Evolutionary conservation across 1,139 yeast genomes (phyloP), one percentile per base, ranked within the genome.

Genomic region (Yamadazyma kanchanaburiensis): DNA sequence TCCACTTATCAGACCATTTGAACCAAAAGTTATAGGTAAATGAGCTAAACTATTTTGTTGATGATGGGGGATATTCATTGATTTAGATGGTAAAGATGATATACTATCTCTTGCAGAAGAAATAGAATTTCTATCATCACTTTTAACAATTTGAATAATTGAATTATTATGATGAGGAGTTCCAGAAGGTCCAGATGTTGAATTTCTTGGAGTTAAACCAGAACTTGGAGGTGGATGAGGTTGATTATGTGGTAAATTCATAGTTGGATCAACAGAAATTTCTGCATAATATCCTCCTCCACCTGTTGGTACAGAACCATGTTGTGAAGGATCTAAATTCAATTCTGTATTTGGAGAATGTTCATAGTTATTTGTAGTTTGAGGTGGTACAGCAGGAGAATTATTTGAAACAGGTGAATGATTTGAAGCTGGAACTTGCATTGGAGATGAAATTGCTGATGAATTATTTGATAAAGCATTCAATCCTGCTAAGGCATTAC

Each of bases 241-340:
- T 44, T 57, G 64, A 43, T 65, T 60, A 38, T 67, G 74, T 4
- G 74, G 74, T 31, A 67, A 48, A 42, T 67, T 67, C 71, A 66
- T 65, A 18, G 73, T 66, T 3, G 74, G 73, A 42, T 68, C 74
- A 12, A 66, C 64, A 24, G 64, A 55, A 15, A 66, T 62, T 22
- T 68, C 74, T 7, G 70, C 66, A 40, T 66, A 68, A 45, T 67
- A 68, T 3, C 74, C 74, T n/a, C 73, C 74, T 2, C 63, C 64
- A 20, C 57, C 45, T 15, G 48, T 48, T 7, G 56, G 48, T 3
- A 60, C 51, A 4, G 55, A 51, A 12, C 53, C 51, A 30, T 60
- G 64, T 11, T 58, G 43, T 27, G 55, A 55, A 2, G 70, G 70
- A 34, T 63, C 70, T 23, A 64, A 51, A 7, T 55, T 48, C 12